These are phyloP conservation scores for Cercospora zeae-maydis DNA, from an alignment of 2,329 filamentous ascomycete genomes.

Conservation along the genomic window DNA sequence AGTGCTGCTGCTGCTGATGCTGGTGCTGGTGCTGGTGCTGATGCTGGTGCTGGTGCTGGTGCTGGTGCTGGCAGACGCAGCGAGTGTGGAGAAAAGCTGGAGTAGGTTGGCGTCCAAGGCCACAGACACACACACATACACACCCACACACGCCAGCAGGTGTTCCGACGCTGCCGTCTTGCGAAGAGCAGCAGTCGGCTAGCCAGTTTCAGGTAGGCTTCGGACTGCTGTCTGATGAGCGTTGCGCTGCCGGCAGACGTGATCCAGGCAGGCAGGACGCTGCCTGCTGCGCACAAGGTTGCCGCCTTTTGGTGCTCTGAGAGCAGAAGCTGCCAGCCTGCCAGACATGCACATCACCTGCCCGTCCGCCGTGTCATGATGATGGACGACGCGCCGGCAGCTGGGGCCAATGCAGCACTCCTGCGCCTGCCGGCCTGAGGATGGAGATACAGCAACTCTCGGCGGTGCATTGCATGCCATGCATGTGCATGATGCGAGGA, in stretches of 20 bases:
- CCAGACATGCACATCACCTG: conserved; percentile 16
- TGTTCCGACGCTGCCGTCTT: conserved; percentile 7
- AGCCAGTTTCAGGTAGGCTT: conserved; percentile 14
- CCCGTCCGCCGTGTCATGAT: conserved; percentile 5
- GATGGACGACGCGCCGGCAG: conserved; percentile 11
- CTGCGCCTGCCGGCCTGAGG: not conserved
- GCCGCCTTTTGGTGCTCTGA: conserved; percentile 7
- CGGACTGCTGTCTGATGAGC: conserved; percentile 17
- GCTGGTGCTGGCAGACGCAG: too few relatives aligned
- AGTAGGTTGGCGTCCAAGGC: conserved; percentile 25
- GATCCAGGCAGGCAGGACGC: conserved; percentile 18
- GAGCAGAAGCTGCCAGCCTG: too few relatives aligned
- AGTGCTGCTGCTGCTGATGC: too few relatives aligned
- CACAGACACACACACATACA: not conserved
- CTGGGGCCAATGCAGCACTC: conserved; percentile 18
- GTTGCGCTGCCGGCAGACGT: conserved; percentile 19
- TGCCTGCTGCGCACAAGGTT: conserved; percentile 12
- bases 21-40: too few relatives aligned
- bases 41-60: too few relatives aligned
- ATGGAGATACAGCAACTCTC: not conserved
- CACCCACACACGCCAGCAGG: not conserved
- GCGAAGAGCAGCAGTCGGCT: conserved; percentile 7
- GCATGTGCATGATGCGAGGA: too few relatives aligned
- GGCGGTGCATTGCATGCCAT: not conserved
- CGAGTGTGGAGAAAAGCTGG: conserved; percentile 26